These are phyloP conservation scores for Discostella pseudostelligera DNA, from an alignment of 108 stramenopile genomes.

Conservation along the genomic window DNA sequence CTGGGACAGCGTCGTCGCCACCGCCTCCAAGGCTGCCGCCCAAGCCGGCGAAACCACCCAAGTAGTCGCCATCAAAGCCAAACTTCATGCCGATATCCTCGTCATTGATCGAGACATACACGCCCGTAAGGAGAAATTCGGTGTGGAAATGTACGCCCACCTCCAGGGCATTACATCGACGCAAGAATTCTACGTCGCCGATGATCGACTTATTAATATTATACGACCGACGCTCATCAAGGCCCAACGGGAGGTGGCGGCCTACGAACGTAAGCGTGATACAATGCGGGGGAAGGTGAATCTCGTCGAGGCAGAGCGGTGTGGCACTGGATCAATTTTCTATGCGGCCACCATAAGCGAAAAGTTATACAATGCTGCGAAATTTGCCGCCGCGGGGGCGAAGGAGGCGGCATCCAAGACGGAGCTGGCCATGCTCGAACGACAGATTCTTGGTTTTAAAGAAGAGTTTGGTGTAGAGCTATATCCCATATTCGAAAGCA, in stretches of 20 bases:
- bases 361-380: conserved; percentile 70
- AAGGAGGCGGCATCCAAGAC: conserved; percentile 71
- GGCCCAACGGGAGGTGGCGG: conserved; percentile 78
- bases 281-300: conserved; percentile 58
- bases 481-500: conserved; percentile 54
- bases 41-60: conserved; percentile 54
- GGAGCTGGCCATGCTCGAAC: conserved; percentile 61
- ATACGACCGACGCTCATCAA: conserved; percentile 63
- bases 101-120: conserved; percentile 71
- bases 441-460: conserved; percentile 65
- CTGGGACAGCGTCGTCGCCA: conserved; percentile 58
- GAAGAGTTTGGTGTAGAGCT: conserved; percentile 72
- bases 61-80: conserved; percentile 58
- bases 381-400: conserved; percentile 58
- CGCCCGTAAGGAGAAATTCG: conserved; percentile 67
- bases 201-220: conserved; percentile 60
- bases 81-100: conserved; percentile 71
- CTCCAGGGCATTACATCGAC: conserved; percentile 59
- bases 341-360: conserved; percentile 59
- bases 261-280: conserved; percentile 59
- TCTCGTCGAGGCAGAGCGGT: conserved; percentile 54
- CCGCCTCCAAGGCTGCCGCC: conserved; percentile 34
- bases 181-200: conserved; percentile 72
- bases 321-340: conserved; percentile 56
- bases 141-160: conserved; percentile 79